Conservation (phyloP, 208 protist species). For the Phytomonas francai region DNA sequence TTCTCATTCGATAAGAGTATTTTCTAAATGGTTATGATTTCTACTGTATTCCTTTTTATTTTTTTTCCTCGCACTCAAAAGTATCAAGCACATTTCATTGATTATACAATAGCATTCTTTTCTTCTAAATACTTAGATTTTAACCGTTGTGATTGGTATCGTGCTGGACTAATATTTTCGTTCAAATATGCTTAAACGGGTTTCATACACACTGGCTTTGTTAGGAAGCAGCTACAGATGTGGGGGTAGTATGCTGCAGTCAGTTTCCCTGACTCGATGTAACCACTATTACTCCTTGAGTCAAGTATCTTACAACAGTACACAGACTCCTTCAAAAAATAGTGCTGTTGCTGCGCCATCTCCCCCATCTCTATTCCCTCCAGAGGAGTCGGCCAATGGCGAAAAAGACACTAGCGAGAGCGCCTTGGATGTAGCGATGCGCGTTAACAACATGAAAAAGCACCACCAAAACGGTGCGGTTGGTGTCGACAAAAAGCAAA, state of each 20-base stretch:
- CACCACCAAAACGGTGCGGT: slow-evolving; percentile 60
- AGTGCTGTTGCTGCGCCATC: slow-evolving; percentile 5
- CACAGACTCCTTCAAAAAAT: slow-evolving; percentile 7
- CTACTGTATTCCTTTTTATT: not conserved
- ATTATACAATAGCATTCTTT: not conserved
- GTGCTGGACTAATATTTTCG: not conserved
- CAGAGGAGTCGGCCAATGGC: not conserved
- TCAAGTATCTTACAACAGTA: not conserved
- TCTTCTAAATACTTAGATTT: not conserved
- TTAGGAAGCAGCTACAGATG: not conserved
- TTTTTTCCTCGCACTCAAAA: not conserved
- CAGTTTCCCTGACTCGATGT: not conserved
- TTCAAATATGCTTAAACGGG: not conserved
- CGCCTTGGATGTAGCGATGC: slow-evolving; percentile 82
- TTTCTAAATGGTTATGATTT: not conserved
- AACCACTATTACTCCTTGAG: not conserved
- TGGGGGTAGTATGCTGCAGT: not conserved
- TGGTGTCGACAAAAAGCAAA: slow-evolving; percentile 40
- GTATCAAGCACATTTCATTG: not conserved
- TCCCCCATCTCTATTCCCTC: slow-evolving; percentile 7
- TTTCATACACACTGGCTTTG: not conserved
- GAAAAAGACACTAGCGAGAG: slow-evolving; percentile 21
- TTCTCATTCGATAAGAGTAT: not conserved
- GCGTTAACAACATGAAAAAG: slow-evolving; percentile 81
- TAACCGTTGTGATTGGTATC: not conserved